Percentiles rank a stretch among this genome's conserved stretches.
These are phyloP conservation scores for Dissophora ornata DNA, from an alignment of 192 early-diverging fungal genomes.

Conservation along the genomic window DNA sequence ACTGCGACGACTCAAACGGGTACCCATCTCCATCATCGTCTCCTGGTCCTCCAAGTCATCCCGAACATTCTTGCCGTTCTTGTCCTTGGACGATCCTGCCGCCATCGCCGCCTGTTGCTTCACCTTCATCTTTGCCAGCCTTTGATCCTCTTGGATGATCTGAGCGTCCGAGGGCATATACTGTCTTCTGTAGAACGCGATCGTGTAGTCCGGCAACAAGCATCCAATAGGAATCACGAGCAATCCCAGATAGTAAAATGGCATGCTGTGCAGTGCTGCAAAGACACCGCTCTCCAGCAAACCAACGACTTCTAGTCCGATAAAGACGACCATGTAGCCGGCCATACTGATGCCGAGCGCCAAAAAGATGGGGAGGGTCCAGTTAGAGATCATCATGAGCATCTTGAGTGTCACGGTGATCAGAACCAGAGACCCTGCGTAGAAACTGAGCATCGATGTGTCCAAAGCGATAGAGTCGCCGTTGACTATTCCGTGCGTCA, in stretches of 20 bases:
- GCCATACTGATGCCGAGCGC: conserved; percentile 39
- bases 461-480: conserved; percentile 24
- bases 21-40: conserved; percentile 46
- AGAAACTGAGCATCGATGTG: conserved; percentile 37
- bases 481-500: conserved; percentile 19
- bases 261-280: conserved; percentile 27
- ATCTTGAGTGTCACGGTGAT: conserved; percentile 54
- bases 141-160: conserved; percentile 50
- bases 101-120: neutral
- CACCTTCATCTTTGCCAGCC: conserved; percentile 21
- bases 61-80: conserved; percentile 11
- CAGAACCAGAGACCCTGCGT: conserved; percentile 41
- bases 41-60: conserved; percentile 38
- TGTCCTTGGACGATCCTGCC: conserved; percentile 1
- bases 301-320: conserved; percentile 34
- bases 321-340: conserved; percentile 41
- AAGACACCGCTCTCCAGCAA: conserved; percentile 33
- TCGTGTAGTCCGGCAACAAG: conserved; percentile 43
- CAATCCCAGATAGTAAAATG: conserved; percentile 46
- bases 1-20: neutral
- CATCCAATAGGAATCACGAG: conserved; percentile 40
- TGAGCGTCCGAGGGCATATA: conserved; percentile 47
- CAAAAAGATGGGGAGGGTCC: conserved; percentile 35
- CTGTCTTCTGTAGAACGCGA: conserved; percentile 28
- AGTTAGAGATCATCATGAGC: conserved; percentile 47